These are phyloP conservation scores for Acanthamoeba triangularis DNA, from an alignment of 208 protist species.

Conservation along the genomic window DNA sequence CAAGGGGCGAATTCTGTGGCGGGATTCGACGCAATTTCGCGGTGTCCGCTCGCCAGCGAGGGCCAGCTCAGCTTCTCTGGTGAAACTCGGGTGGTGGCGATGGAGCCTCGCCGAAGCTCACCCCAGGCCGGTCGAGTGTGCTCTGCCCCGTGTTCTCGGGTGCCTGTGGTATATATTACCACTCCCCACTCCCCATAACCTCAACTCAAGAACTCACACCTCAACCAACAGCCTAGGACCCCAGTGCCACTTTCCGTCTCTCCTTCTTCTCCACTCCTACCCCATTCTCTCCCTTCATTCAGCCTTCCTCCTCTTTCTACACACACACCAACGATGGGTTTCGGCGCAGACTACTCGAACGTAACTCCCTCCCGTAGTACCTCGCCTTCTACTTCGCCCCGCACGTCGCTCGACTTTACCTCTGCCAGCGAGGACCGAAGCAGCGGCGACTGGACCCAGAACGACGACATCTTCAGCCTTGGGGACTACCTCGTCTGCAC, in stretches of 20 bases:
- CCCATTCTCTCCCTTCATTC: neutral
- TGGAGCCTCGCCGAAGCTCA: slow-evolving; percentile 47
- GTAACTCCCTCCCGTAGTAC: neutral
- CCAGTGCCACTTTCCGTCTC: neutral
- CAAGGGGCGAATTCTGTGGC: neutral
- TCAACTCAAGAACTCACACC: neutral
- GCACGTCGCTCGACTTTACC: slow-evolving; percentile 18
- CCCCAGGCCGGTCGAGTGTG: neutral
- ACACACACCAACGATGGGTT: neutral
- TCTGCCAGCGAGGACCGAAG: neutral
- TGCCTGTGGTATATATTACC: neutral
- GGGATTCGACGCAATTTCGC: neutral
- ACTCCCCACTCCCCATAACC: neutral
- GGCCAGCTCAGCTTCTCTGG: slow-evolving; percentile 26
- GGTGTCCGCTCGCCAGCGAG: neutral
- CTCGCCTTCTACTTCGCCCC: neutral
- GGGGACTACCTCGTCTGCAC: slow-evolving; percentile 54
- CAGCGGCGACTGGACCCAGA: slow-evolving; percentile 40
- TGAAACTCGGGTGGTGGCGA: slow-evolving; percentile 50
- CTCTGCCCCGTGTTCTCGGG: neutral
- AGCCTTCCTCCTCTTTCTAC: neutral
- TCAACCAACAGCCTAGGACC: neutral
- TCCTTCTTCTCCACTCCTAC: neutral
- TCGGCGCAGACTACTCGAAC: neutral
- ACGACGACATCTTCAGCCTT: slow-evolving; percentile 16